Evolutionary conservation across 768 basidiomycete species (phyloP), one percentile per base, ranked within the genome.

Genomic region (Gloeopeniophorella convolvens): DNA sequence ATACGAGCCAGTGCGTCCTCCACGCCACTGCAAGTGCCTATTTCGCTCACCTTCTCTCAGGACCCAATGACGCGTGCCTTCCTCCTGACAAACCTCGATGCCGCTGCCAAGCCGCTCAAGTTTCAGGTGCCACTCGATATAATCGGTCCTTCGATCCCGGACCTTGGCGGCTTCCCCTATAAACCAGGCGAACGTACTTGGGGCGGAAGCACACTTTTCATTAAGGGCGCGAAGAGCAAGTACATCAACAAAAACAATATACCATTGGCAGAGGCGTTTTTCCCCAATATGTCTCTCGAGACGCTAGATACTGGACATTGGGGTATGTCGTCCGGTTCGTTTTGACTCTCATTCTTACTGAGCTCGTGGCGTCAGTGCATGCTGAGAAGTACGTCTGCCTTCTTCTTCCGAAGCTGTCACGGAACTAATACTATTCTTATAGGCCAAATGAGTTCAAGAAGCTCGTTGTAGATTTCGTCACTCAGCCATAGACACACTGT

Each of bases 151-250:
- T 72, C 80, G 0, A 76, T 93, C n/a, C 62, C 69, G 0, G 73
- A 78, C n/a, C 70, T 94, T 3, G 92, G 88, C 8, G 74, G 75
- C 5, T 95, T 96, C 62, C 90, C 91, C 0, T 90, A 84, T 59
- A 66, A 65, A 31, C 75, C 79, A 0, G 76, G 71, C 0, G 77
- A 81, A 48, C 67, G 67, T 13, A 66, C 54, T 3, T 83, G 78
- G 73, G 61, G 71, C 4, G 85, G 85, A 0, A 74, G 70, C 34
- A 79, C 84, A 0, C 66, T 94, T 13, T 83, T 89, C 56, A 70
- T 93, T 50, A 90, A 89, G 60, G 92, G 92, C 4, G 65, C 68
- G n/a, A 80, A 75, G 67, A 89, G 86, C 76, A 76, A 75, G 78
- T 91, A 85, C 66, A 80, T 93, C 62, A 92, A 90, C 56, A 67